A percentile compares a stretch with the other conserved stretches of the same genome.
phyloP scores from a whole-genome alignment of 2,329 filamentous ascomycete genomes.

The Coniochaeta sp. region DNA sequence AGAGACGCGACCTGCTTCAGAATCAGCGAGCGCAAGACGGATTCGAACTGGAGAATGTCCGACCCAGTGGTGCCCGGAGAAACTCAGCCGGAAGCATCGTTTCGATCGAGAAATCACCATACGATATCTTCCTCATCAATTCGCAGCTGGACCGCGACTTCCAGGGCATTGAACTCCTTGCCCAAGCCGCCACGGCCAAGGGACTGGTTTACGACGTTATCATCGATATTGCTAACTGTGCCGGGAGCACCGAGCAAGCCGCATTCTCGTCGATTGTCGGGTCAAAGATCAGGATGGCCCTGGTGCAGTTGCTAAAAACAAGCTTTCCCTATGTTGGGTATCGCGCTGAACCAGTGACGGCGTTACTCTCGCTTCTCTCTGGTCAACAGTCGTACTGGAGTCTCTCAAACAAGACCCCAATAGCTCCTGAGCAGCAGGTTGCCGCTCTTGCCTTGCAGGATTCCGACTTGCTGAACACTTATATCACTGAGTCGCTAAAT shows the following conservation, averaged over 20 bases:
- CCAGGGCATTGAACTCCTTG: slow-evolving; percentile 42
- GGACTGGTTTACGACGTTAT: slow-evolving; percentile 48
- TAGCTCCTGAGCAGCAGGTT: slow-evolving; percentile 29
- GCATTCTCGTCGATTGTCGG: slow-evolving; percentile 49
- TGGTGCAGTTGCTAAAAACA: slow-evolving; percentile 64
- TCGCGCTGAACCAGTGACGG: slow-evolving; percentile 60
- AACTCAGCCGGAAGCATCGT: slow-evolving; percentile 56
- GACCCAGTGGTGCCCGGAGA: slow-evolving; percentile 32
- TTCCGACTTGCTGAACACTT: slow-evolving; percentile 45
- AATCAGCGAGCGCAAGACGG: slow-evolving; percentile 52
- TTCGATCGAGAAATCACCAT: slow-evolving; percentile 52
- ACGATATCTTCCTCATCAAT: slow-evolving; percentile 49
- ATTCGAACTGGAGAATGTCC: slow-evolving; percentile 39
- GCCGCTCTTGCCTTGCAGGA: slow-evolving; percentile 42
- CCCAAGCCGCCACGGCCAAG: slow-evolving; percentile 37
- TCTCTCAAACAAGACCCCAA: slow-evolving; percentile 29
- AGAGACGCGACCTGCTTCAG: slow-evolving; percentile 49
- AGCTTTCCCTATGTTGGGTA: slow-evolving; percentile 64
- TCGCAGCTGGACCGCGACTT: slow-evolving; percentile 42
- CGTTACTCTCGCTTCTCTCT: slow-evolving; percentile 57
- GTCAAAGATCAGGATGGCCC: slow-evolving; percentile 53
- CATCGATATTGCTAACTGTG: slow-evolving; percentile 36
- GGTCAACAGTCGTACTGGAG: slow-evolving; percentile 47
- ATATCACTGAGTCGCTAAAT: slow-evolving; percentile 60
- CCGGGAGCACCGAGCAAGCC: slow-evolving; percentile 36